Conservation (phyloP, 108 stramenopile species). For the Cyclostephanos invisitatus region DNA sequence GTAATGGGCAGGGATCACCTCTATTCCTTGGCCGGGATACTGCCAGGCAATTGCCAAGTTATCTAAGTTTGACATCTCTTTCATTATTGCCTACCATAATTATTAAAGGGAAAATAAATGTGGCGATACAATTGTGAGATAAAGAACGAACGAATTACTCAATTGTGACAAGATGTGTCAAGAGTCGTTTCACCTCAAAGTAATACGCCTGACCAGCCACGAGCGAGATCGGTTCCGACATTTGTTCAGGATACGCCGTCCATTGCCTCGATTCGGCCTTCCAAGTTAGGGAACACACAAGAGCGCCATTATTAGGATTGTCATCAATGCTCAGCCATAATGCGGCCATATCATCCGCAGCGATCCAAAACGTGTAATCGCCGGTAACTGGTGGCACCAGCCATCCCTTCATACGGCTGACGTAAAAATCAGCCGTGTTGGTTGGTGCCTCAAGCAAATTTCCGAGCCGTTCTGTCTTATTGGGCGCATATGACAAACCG, state of each 20-base stretch:
- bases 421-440: not conserved
- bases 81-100: no score
- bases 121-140: no score
- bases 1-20: no score
- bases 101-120: no score
- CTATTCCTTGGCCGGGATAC: no score
- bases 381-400: slow-evolving; percentile 3
- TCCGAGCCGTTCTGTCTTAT: not conserved
- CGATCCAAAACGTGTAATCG: not conserved
- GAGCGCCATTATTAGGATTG: not conserved
- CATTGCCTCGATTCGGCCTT: not conserved
- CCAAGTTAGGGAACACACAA: not conserved
- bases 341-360: not conserved
- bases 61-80: no score
- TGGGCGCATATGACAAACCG: not conserved
- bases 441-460: not conserved
- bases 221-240: not conserved
- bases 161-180: no score
- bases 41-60: no score
- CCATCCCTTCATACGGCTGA: not conserved
- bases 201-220: not conserved
- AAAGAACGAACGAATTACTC: no score
- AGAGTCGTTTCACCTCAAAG: not conserved
- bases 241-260: not conserved
- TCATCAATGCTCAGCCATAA: not conserved